Percentiles rank a stretch among this genome's conserved stretches.
Conservation (phyloP, 2,329 filamentous ascomycete species). For the Aspergillus quadrilineatus region DNA sequence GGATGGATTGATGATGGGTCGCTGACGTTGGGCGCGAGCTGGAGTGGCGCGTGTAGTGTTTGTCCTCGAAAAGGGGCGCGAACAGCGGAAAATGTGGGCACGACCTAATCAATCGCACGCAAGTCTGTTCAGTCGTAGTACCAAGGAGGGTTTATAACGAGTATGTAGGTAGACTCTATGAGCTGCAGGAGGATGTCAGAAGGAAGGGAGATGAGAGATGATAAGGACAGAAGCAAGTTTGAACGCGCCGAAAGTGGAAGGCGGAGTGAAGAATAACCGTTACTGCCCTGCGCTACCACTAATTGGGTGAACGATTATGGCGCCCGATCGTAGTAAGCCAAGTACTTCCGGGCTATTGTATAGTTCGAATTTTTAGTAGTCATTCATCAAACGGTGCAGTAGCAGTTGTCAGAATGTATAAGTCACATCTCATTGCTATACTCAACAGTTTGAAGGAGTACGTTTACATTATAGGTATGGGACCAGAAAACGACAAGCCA, state of each 20-base stretch:
- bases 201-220: slow-evolving; percentile 11
- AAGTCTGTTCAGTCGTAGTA: not conserved
- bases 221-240: slow-evolving; percentile 13
- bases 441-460: too few relatives aligned
- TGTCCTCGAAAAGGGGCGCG: slow-evolving; percentile 8
- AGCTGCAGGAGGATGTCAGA: slow-evolving; percentile 19
- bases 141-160: slow-evolving; percentile 4
- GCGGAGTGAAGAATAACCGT: slow-evolving; percentile 13
- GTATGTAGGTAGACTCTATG: not conserved
- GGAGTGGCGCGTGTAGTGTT: slow-evolving; percentile 12
- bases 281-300: slow-evolving; percentile 22
- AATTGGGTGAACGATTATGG: slow-evolving; percentile 14
- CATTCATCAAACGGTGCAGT: too few relatives aligned
- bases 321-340: not conserved
- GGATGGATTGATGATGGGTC: slow-evolving; percentile 11
- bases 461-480: not conserved
- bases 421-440: too few relatives aligned
- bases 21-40: slow-evolving; percentile 14
- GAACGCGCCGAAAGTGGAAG: slow-evolving; percentile 17
- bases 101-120: not conserved
- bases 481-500: not conserved
- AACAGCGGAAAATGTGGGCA: not conserved
- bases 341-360: too few relatives aligned
- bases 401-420: too few relatives aligned
- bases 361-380: too few relatives aligned